phyloP scores from a whole-genome alignment of 2,329 filamentous ascomycete genomes.

The Amphichorda felina region DNA sequence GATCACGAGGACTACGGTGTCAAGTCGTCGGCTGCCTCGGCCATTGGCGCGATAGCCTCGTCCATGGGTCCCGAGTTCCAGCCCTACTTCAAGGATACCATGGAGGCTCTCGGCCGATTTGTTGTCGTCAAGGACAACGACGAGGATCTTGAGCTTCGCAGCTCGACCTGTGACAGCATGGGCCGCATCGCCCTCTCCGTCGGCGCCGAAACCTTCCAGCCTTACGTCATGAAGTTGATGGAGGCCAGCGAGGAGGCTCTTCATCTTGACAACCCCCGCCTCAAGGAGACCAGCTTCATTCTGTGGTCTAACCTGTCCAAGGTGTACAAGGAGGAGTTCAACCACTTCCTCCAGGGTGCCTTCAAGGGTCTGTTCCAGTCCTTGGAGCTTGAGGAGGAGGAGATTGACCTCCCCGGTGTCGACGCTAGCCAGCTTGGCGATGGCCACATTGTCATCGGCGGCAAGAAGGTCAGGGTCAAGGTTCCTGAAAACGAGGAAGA shows the following conservation, averaged over 20 bases:
- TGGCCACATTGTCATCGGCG: conserved; percentile 64
- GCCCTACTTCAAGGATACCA: conserved; percentile 85
- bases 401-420: conserved; percentile 62
- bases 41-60: conserved; percentile 80
- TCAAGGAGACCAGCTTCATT: conserved; percentile 95
- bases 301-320: conserved; percentile 92
- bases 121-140: conserved; percentile 79
- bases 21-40: conserved; percentile 80
- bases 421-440: conserved; percentile 51
- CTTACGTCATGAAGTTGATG: conserved; percentile 85
- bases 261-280: conserved; percentile 74
- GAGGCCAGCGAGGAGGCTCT: conserved; percentile 84
- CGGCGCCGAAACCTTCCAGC: conserved; percentile 75
- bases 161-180: conserved; percentile 83
- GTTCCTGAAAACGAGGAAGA: conserved; percentile 40
- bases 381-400: conserved; percentile 79
- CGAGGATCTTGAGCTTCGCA: conserved; percentile 81
- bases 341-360: conserved; percentile 65
- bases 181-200: conserved; percentile 87
- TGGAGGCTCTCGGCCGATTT: conserved; percentile 78
- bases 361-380: conserved; percentile 74
- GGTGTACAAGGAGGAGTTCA: conserved; percentile 79
- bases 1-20: conserved; percentile 77
- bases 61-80: conserved; percentile 74
- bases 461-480: conserved; percentile 78